Evolutionary conservation across 2,329 filamentous ascomycete genomes (phyloP), one percentile per base, ranked within the genome.

Genomic region (Dothideomycetes sp.): DNA sequence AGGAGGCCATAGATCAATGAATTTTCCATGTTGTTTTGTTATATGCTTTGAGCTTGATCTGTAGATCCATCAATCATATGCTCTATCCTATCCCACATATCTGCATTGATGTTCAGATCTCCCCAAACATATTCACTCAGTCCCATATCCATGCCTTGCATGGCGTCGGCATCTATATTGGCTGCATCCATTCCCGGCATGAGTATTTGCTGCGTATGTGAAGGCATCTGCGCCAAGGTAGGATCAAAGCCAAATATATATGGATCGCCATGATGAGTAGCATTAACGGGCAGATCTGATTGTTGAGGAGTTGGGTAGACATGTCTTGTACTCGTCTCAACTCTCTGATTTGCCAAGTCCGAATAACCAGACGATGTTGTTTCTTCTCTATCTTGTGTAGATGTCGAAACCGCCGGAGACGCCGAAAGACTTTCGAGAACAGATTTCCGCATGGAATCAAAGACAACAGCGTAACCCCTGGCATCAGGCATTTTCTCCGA

Each of bases 21-120:
- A n/a, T n/a, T n/a, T n/a, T n/a, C n/a, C n/a, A n/a, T n/a, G n/a
- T n/a, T n/a, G n/a, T n/a, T n/a, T n/a, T n/a, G n/a, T n/a, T n/a
- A 15, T 27, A 5, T 29, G 27, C 13, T 5, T 10, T 20, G 15
- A 1, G 10, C 17, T 10, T 28, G 16, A 7, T 36, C 33, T 5
- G 28, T 28, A 29, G 23, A 18, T 4, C 13, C 33, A 5, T 36
- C 33, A 28, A 36, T 36, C 24, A 36, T 36, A 28, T 36, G 23
- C 17, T 36, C 33, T 27, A 36, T 28, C 8, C 33, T 27, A 18
- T 36, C 17, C 33, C 33, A 36, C 33, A 36, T 36, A 17, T 36
- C 33, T 3, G 24, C 33, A n/a, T 36, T 36, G 1, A 36, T 36
- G 16, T 36, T 36, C 23, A 36, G 33, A 11, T 36, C 33, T 2